Evolutionary conservation across 306 rosid genomes (phyloP), one percentile per base, ranked within the genome.

Genomic region (Herpetospermum pedunculosum): DNA sequence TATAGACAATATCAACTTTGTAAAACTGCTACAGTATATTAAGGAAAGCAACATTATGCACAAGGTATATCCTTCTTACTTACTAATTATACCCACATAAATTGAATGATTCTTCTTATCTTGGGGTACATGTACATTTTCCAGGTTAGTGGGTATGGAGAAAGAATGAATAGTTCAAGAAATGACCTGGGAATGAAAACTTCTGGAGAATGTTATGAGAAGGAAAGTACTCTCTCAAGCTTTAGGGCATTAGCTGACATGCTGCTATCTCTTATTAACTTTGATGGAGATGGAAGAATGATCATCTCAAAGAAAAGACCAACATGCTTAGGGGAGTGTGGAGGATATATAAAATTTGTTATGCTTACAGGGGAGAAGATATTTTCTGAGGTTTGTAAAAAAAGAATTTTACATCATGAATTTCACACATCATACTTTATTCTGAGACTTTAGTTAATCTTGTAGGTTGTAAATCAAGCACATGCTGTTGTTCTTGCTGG

Each of bases 41-140:
- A 91, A 82, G 84, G 97, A 94, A 84, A 94, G 98, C 85, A 88
- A 89, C 80, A 85, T 94, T 84, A 88, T 91, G 87, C 90, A 91
- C 91, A 91, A 91, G 98, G 98, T 94, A 80, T 82, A 46, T 78
- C 74, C 77, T 81, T 54, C 75, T 38, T 74, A 26, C 29, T 41
- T 41, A 9, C 18, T 63, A 35, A 63, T 2, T 41, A 26, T 43
- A 43, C 50, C 23, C 55, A 13, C 23, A 44, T 26, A 44, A 44
- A 13, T 65, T 43, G 55, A 43, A 13, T 44, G 35, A 46, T 41
- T 23, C 0, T 67, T 68, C 53, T 40, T 23, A 40, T 41, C 28
- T 43, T 13, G 12, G 54, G 53, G 25, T 26, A 68, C 37, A 26
- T 69, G 40, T 28, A 44, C 32, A 44, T 63, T 82, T 81, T 65